Percentiles rank a stretch among this genome's conserved stretches.
These are phyloP conservation scores for Ogataea angusta DNA, from an alignment of 805 yeast species.

Conservation along the genomic window DNA sequence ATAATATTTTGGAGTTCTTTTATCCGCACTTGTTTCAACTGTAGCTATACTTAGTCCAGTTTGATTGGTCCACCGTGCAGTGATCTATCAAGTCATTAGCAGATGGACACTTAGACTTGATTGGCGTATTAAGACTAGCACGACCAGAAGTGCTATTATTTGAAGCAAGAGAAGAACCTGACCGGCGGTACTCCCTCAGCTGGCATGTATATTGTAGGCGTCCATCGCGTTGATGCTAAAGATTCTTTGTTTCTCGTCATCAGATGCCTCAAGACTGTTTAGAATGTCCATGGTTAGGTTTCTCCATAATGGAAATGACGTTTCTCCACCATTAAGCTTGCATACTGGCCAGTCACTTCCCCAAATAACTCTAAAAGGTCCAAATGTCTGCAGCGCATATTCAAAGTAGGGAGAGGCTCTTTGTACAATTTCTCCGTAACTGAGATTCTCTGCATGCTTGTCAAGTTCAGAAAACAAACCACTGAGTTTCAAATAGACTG, in stretches of 20 bases:
- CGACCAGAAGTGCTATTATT: neutral
- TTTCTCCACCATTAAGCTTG: neutral
- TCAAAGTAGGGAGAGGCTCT: slow-evolving; percentile 34
- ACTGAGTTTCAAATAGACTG: slow-evolving; percentile 11
- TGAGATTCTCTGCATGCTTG: neutral
- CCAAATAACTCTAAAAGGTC: slow-evolving; percentile 31
- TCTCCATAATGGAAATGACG: neutral
- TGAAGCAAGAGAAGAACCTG: neutral
- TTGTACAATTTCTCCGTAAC: slow-evolving; percentile 12
- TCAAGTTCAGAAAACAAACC: slow-evolving; percentile 15
- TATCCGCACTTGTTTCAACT: neutral
- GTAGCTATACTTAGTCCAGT: neutral
- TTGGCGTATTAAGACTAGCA: neutral
- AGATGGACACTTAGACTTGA: neutral
- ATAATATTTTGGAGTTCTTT: neutral
- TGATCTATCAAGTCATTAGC: neutral
- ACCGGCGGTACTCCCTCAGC: neutral
- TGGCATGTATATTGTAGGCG: neutral
- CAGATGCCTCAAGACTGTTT: neutral
- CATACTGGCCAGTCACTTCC: slow-evolving; percentile 1
- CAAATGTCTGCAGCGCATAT: slow-evolving; percentile 39
- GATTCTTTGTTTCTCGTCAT: neutral
- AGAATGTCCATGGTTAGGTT: neutral
- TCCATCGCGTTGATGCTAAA: neutral
- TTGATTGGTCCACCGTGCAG: neutral